A percentile compares a stretch with the other conserved stretches of the same genome.
Evolutionary conservation across 2,329 filamentous ascomycete genomes (phyloP).

Genomic region (Hypoxylon sp.): DNA sequence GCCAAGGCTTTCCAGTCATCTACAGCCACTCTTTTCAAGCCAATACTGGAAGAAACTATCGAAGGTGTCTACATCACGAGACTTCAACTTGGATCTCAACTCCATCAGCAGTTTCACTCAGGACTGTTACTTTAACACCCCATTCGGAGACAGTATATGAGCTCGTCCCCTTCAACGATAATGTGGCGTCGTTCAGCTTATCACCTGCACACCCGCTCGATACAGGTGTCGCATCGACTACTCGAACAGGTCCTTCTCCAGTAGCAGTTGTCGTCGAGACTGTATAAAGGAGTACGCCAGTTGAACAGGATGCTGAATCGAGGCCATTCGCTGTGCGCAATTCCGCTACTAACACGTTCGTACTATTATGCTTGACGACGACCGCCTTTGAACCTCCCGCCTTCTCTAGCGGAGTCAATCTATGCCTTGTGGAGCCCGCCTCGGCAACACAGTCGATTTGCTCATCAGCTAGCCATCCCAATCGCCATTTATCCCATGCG

Average conservation of each 20-base stretch:
- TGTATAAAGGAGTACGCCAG: constrained; percentile 57
- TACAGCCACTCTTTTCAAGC: neutral
- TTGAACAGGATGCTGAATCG: constrained; percentile 52
- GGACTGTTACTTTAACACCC: constrained; percentile 49
- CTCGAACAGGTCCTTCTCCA: constrained; percentile 53
- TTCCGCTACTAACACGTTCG: constrained; percentile 54
- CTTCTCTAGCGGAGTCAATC: constrained; percentile 46
- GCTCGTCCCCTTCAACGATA: constrained; percentile 45
- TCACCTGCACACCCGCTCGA: constrained; percentile 52
- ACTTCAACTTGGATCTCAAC: constrained; percentile 61
- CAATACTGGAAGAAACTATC: neutral
- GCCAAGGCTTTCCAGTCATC: no score
- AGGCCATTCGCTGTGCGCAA: constrained; percentile 49
- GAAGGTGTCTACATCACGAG: constrained; percentile 9
- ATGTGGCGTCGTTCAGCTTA: constrained; percentile 55
- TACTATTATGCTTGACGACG: constrained; percentile 49
- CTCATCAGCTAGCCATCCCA: constrained; percentile 57
- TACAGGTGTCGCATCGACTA: constrained; percentile 54
- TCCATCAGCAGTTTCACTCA: constrained; percentile 34
- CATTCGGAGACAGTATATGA: constrained; percentile 47
- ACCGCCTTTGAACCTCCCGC: constrained; percentile 50
- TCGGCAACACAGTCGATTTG: constrained; percentile 54
- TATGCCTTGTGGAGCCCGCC: constrained; percentile 51
- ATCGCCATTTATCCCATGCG: constrained; percentile 59
- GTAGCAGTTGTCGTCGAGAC: constrained; percentile 52